phyloP scores from a whole-genome alignment of 2,329 filamentous ascomycete species.

The Verticillium alfalfae region DNA sequence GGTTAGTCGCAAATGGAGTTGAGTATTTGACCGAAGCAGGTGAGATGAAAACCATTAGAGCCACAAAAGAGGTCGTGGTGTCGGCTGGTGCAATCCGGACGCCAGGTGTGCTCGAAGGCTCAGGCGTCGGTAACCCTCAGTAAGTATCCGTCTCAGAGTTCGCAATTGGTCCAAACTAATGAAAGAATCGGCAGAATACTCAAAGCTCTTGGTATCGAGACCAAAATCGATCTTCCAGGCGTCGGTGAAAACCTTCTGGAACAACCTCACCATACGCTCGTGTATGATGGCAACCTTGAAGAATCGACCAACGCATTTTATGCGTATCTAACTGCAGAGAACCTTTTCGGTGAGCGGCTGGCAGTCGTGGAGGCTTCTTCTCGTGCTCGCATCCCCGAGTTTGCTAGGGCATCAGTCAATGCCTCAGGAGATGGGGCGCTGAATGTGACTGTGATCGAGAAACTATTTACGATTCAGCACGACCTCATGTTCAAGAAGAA shows the following conservation, averaged over 20 bases:
- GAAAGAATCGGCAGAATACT: constrained; percentile 24
- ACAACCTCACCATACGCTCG: constrained; percentile 30
- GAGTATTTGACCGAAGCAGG: constrained; percentile 31
- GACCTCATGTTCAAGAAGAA: constrained; percentile 39
- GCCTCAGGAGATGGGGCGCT: constrained; percentile 19
- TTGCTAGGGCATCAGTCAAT: constrained; percentile 21
- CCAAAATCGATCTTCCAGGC: constrained; percentile 37
- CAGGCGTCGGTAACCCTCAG: constrained; percentile 40
- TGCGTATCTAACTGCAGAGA: constrained; percentile 24
- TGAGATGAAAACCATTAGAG: constrained; percentile 23
- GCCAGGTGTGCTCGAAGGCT: constrained; percentile 46
- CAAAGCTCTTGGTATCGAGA: constrained; percentile 32
- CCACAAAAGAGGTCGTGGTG: constrained; percentile 39
- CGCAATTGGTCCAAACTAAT: constrained; percentile 4
- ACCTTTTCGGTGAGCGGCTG: constrained; percentile 24
- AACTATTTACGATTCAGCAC: constrained; percentile 37
- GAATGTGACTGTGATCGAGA: constrained; percentile 25
- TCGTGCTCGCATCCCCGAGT: constrained; percentile 17
- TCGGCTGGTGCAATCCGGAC: constrained; percentile 44
- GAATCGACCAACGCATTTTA: constrained; percentile 17
- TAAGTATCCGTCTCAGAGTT: constrained; percentile 6
- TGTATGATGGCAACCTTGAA: constrained; percentile 2
- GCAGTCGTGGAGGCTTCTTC: constrained; percentile 17
- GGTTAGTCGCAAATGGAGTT: constrained; percentile 22
- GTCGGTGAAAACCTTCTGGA: constrained; percentile 50